Conservation (phyloP, 371 early-diverging fungal species). For the Mycotypha africana region DNA sequence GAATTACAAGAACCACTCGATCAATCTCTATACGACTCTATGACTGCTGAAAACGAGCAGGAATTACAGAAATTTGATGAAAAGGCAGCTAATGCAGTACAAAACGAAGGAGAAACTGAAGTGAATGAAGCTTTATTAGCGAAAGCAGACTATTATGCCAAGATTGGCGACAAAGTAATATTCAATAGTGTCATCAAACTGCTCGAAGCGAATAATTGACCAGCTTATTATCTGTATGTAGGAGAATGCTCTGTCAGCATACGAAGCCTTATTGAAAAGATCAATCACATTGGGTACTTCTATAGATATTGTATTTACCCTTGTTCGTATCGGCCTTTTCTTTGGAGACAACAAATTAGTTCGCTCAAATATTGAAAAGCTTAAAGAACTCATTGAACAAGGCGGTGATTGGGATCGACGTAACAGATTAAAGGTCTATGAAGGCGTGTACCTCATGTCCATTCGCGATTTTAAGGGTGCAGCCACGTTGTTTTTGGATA, state of each 20-base stretch:
- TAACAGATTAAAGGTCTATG: constrained; percentile 98
- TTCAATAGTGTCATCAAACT: too few species aligned
- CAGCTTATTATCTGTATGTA: too few species aligned
- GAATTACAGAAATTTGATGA: constrained; percentile 76
- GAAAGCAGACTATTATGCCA: constrained; percentile 88
- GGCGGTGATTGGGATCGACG: constrained; percentile 99
- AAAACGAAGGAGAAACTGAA: constrained; percentile 93
- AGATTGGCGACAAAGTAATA: constrained; percentile 88
- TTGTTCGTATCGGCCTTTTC: constrained; percentile 94
- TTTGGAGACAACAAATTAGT: constrained; percentile 78
- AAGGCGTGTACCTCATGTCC: constrained; percentile 91
- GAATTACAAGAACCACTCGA: constrained; percentile 61
- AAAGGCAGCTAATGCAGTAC: constrained; percentile 81
- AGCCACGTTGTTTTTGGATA: constrained; percentile 85
- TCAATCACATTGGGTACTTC: constrained; percentile 87
- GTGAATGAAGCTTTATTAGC: constrained; percentile 86
- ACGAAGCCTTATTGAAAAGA: constrained; percentile 77
- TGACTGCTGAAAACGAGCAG: constrained; percentile 69
- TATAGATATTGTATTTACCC: constrained; percentile 89
- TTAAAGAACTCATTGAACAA: constrained; percentile 86
- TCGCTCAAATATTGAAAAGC: constrained; percentile 77
- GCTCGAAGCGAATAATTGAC: too few species aligned
- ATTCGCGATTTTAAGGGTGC: constrained; percentile 95
- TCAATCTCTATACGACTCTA: constrained; percentile 38
- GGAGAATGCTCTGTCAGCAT: constrained; percentile 85